A percentile compares a stretch with the other conserved stretches of the same genome.
These are phyloP conservation scores for Phytophthora cryptogea DNA, from an alignment of 352 stramenopile species.

Conservation along the genomic window DNA sequence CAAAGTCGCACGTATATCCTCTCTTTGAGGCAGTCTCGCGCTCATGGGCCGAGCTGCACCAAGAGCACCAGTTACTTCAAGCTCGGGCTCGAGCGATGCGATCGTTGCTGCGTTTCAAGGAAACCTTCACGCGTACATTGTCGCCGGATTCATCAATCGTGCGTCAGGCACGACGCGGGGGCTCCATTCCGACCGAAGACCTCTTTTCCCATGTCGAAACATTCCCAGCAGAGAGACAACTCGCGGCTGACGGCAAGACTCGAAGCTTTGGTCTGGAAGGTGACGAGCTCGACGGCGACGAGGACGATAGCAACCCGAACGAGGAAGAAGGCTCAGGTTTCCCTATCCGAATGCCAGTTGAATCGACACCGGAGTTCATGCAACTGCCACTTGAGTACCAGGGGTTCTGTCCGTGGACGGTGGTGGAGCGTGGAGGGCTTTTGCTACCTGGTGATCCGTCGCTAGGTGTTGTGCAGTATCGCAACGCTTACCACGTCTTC, in stretches of 20 bases:
- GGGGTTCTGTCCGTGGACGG: constrained; percentile 93
- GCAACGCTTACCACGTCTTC: constrained; percentile 92
- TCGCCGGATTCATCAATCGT: constrained; percentile 59
- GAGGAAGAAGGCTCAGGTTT: constrained; percentile 50
- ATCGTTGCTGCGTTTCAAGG: constrained; percentile 75
- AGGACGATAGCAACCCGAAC: constrained; percentile 40
- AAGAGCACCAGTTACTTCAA: constrained; percentile 75
- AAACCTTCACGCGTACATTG: constrained; percentile 68
- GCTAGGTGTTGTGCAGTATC: constrained; percentile 91
- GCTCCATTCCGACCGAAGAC: constrained; percentile 65
- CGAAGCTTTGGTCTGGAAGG: constrained; percentile 16
- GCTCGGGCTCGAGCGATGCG: constrained; percentile 69
- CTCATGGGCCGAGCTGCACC: constrained; percentile 82
- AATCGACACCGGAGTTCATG: constrained; percentile 94
- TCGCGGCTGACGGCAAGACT: constrained; percentile 26
- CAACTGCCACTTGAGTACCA: constrained; percentile 94
- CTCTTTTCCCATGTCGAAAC: constrained; percentile 73
- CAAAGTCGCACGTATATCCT: constrained; percentile 94
- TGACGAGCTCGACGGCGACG: constrained; percentile 34
- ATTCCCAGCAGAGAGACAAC: constrained; percentile 50
- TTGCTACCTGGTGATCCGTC: constrained; percentile 91
- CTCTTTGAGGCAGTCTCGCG: constrained; percentile 91
- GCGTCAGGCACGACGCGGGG: constrained; percentile 52
- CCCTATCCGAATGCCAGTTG: constrained; percentile 87
- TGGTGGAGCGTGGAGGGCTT: constrained; percentile 87